Conservation (phyloP, 495 filamentous ascomycete species). For the Penicillium nucicola region DNA sequence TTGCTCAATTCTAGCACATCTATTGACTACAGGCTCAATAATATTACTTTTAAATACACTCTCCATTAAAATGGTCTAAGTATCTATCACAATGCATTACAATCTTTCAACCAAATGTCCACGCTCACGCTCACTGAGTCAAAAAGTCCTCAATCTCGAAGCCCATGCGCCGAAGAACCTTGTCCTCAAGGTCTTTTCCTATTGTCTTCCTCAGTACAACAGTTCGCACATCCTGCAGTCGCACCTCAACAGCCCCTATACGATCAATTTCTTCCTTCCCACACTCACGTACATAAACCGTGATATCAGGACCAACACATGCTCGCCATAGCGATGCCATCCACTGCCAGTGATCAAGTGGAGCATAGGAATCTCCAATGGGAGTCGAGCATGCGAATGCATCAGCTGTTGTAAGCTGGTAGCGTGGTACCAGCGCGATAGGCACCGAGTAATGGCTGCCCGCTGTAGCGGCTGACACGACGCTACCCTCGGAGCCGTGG, state of each 20-base stretch:
- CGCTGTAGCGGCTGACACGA: slow-evolving; percentile 18
- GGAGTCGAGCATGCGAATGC: slow-evolving; percentile 67
- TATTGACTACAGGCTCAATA: not conserved
- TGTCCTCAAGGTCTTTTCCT: slow-evolving; percentile 55
- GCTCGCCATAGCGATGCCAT: slow-evolving; percentile 92
- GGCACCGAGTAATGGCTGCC: slow-evolving; percentile 38
- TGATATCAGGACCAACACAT: slow-evolving; percentile 81
- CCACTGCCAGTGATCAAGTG: slow-evolving; percentile 97
- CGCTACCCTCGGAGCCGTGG: slow-evolving; percentile 22
- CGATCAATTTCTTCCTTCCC: slow-evolving; percentile 45
- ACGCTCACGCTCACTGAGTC: slow-evolving; percentile 24
- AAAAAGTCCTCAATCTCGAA: slow-evolving; percentile 87
- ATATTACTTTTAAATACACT: not conserved
- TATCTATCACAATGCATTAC: slow-evolving; percentile 1
- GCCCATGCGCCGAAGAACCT: slow-evolving; percentile 64
- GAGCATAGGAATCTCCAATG: slow-evolving; percentile 72
- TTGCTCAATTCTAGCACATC: not conserved
- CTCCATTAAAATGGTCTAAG: not conserved
- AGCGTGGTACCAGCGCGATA: slow-evolving; percentile 72
- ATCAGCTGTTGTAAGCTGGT: slow-evolving; percentile 74
- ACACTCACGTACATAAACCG: slow-evolving; percentile 56
- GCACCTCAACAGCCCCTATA: slow-evolving; percentile 47
- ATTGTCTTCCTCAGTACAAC: slow-evolving; percentile 55
- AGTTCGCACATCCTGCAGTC: slow-evolving; percentile 48
- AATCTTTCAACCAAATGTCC: not conserved